phyloP scores from a whole-genome alignment of 2,329 filamentous ascomycete species.

The Didymella exigua region DNA sequence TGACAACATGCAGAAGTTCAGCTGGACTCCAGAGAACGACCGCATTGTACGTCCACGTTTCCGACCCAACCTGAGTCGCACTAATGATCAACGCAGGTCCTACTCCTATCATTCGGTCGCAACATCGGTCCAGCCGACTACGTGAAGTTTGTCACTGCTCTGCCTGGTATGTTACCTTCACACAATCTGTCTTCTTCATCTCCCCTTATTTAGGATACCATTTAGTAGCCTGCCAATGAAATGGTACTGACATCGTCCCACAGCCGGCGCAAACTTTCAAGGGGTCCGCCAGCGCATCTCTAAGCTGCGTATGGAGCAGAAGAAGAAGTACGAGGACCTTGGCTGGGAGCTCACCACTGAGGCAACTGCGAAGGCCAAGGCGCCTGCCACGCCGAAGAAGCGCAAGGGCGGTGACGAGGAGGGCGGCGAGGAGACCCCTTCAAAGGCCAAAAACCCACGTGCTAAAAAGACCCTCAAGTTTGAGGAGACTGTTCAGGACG shows the following conservation, averaged over 20 bases:
- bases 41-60: background rate
- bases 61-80: background rate
- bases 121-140: background rate
- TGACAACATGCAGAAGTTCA: background rate
- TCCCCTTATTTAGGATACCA: too few relatives aligned
- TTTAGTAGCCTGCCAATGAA: background rate
- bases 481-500: background rate
- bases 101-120: background rate
- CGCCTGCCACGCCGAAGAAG: background rate
- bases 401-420: background rate
- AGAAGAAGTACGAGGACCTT: background rate
- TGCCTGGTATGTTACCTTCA: background rate
- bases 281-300: conserved; percentile 3
- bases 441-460: background rate
- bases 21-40: conserved; percentile 10
- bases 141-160: background rate
- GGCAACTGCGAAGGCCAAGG: background rate
- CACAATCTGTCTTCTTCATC: background rate
- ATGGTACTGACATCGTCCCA: background rate
- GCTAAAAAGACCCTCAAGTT: background rate
- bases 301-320: background rate
- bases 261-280: background rate
- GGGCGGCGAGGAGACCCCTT: background rate
- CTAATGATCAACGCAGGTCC: background rate
- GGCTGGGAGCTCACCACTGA: background rate